Evolutionary conservation across 108 stramenopile species (phyloP).

Genomic region (Chaetoceros muelleri): DNA sequence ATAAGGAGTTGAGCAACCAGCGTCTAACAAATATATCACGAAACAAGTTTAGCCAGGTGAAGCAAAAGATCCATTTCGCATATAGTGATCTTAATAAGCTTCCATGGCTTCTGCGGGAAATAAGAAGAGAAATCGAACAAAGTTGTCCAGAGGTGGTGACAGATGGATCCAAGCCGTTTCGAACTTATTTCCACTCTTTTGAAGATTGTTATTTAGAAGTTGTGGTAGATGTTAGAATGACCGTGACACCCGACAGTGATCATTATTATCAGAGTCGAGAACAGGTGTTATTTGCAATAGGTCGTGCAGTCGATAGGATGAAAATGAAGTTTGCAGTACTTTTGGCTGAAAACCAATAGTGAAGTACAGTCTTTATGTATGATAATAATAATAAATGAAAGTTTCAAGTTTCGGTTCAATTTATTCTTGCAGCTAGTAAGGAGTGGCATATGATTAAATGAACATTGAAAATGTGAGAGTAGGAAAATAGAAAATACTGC

Average conservation of each 20-base stretch:
- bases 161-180: constrained; percentile 54
- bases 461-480: no score
- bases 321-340: constrained; percentile 30
- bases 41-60: constrained; percentile 40
- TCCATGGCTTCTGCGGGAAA: constrained; percentile 33
- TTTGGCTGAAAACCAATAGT: no score
- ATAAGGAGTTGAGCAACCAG: constrained; percentile 29
- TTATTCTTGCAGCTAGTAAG: no score
- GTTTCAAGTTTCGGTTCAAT: no score
- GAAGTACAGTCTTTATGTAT: no score
- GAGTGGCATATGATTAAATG: no score
- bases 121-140: constrained; percentile 47
- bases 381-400: no score
- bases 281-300: constrained; percentile 45
- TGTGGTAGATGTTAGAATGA: constrained; percentile 53
- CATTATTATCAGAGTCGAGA: constrained; percentile 50
- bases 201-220: constrained; percentile 45
- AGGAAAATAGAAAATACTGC: no score
- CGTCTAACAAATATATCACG: constrained; percentile 52
- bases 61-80: constrained; percentile 38
- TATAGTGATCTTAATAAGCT: constrained; percentile 46
- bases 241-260: constrained; percentile 34
- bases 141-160: constrained; percentile 48
- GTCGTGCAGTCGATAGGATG: constrained; percentile 45
- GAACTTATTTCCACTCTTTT: constrained; percentile 36